Evolutionary conservation across 1,139 yeast species (phyloP).

Genomic region (Arxiozyma telluris): DNA sequence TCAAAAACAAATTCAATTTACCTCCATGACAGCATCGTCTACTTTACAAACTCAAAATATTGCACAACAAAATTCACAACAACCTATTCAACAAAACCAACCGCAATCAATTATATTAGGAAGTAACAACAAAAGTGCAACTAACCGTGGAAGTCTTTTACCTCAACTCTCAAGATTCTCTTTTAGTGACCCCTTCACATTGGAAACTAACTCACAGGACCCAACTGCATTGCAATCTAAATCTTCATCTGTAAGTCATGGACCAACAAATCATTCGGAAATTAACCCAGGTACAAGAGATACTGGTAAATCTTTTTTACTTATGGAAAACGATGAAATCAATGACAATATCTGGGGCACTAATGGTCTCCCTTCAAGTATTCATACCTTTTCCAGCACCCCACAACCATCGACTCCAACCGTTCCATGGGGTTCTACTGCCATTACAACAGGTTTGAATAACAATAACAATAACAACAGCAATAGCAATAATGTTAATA

Average conservation of each 20-base stretch:
- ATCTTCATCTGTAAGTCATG: constrained; percentile 8
- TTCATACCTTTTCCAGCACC: constrained; percentile 20
- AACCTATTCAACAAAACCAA: constrained; percentile 23
- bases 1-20: constrained; percentile 23
- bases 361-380: constrained; percentile 28
- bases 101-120: constrained; percentile 12
- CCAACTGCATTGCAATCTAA: constrained; percentile 10
- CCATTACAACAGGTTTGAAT: background rate
- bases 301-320: constrained; percentile 46
- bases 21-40: constrained; percentile 8
- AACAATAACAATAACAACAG: background rate
- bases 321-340: constrained; percentile 44
- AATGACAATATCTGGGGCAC: constrained; percentile 41
- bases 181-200: constrained; percentile 56
- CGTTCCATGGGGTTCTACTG: constrained; percentile 22
- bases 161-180: constrained; percentile 59
- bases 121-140: background rate
- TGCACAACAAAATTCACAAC: constrained; percentile 12
- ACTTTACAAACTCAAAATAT: background rate
- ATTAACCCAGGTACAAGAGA: constrained; percentile 21
- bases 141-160: constrained; percentile 42
- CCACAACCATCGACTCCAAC: constrained; percentile 31
- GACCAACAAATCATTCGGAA: constrained; percentile 10
- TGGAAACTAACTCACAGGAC: constrained; percentile 16
- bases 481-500: background rate